Conservation (phyloP, 768 basidiomycete species). For the Phaeotremella skinneri region DNA sequence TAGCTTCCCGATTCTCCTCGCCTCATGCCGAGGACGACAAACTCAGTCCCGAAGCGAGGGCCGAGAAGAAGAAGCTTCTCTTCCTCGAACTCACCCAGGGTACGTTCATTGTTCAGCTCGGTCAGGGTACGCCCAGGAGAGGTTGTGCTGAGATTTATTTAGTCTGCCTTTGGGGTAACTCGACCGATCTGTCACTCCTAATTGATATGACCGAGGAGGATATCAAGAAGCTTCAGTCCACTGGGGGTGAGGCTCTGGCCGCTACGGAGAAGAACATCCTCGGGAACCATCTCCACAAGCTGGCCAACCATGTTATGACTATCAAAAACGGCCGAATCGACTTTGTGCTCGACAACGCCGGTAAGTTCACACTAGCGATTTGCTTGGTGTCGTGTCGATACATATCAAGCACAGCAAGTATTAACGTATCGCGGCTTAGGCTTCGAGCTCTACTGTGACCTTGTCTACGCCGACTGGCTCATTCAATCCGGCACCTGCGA, state of each 20-base stretch:
- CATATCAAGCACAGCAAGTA: neutral
- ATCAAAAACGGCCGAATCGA: conserved; percentile 68
- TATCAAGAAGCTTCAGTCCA: conserved; percentile 92
- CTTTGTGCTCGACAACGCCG: conserved; percentile 59
- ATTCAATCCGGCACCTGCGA: conserved; percentile 82
- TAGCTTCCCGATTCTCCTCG: conserved; percentile 85
- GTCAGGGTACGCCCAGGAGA: neutral
- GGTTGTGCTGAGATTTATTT: conserved; percentile 7
- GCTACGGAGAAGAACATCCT: conserved; percentile 95
- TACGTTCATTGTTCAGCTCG: conserved; percentile 44
- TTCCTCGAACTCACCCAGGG: conserved; percentile 91
- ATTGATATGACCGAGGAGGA: conserved; percentile 99
- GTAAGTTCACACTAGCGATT: conserved; percentile 10
- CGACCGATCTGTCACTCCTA: conserved; percentile 87
- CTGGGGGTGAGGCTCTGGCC: conserved; percentile 90
- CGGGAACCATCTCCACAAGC: conserved; percentile 70
- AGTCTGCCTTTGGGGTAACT: conserved; percentile 97
- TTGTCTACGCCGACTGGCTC: conserved; percentile 75
- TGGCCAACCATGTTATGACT: conserved; percentile 59
- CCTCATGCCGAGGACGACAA: conserved; percentile 67
- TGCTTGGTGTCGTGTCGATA: conserved; percentile 17
- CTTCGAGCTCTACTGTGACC: conserved; percentile 69
- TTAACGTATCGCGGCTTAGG: conserved; percentile 55
- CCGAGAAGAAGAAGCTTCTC: conserved; percentile 65
- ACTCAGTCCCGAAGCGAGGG: conserved; percentile 55